Evolutionary conservation across 2,329 filamentous ascomycete species (phyloP), one percentile per base, ranked within the genome.

Genomic region (Didymella arachidicola): DNA sequence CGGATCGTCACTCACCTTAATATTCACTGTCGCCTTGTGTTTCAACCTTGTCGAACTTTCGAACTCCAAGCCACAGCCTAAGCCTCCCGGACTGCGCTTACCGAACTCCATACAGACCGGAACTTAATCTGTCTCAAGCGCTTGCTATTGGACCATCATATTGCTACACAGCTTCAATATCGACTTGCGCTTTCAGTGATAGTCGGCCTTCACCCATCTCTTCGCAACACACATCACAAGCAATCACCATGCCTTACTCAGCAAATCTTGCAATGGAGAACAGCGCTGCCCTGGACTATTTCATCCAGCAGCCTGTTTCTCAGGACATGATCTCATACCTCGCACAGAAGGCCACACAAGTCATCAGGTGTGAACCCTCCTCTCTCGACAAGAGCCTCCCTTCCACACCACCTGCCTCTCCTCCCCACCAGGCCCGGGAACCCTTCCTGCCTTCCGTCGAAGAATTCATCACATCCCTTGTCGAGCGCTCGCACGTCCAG

Each of bases 401-500:
- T 47, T 85, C 82, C 22, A 87, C 86, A 36, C 86, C 86, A 59
- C 86, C 86, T 29, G 80, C 81, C 30, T 86, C 85, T 26, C 86
- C 86, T 55, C 83, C 85, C 14, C 79, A 84, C 66, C 65, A 79
- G 73, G 82, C 86, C 60, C 75, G 80, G 54, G 83, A 83, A 59
- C 74, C 79, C 27, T 55, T 72, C 27, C 73, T 99, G 30, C 95
- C 95, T 3, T 89, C 90, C 0, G 82, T 98, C 34, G 92, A 97
- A 78, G 86, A 88, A 58, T 99, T 98, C 83, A 98, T 99, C 80
- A 89, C 87, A 49, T 92, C 93, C 64, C 85, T 99, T 29, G 93
- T 98, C 61, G 87, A 92, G 73, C 90, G 91, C 60, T 98, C 94
- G 66, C 96, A 97, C 77, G 95, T 98, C 29, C 94, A 98, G 83